phyloP scores from a whole-genome alignment of 83 land plant species.

The Thuja plicata region DNA sequence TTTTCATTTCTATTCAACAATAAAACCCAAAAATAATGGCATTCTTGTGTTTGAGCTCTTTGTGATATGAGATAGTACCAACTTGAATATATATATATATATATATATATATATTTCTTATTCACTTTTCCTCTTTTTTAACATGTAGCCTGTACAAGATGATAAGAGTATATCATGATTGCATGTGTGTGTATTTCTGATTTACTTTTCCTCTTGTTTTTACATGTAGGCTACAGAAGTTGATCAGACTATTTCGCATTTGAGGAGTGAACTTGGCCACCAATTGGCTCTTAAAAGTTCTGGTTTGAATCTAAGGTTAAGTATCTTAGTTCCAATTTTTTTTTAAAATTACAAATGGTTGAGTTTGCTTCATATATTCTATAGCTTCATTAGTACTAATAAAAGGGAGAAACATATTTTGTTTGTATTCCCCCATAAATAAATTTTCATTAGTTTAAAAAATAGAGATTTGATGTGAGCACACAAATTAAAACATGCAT shows the following conservation, averaged over 20 bases:
- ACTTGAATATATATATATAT: background rate
- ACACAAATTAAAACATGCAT: background rate
- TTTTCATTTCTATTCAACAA: background rate
- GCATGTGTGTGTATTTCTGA: too few species aligned
- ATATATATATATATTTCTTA: background rate
- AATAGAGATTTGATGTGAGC: background rate
- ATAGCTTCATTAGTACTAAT: background rate
- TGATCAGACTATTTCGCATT: conserved; percentile 35
- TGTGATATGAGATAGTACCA: background rate
- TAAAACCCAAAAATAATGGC: background rate
- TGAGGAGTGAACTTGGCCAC: conserved; percentile 69
- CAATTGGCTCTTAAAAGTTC: conserved; percentile 64
- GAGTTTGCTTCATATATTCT: background rate
- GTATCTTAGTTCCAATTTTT: background rate
- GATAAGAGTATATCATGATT: conserved; percentile 20
- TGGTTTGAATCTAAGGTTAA: conserved; percentile 25
- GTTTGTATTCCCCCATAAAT: background rate
- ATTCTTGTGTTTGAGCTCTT: background rate
- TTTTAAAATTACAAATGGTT: background rate
- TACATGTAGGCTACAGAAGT: conserved; percentile 49
- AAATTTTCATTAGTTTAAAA: background rate
- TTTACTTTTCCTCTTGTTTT: background rate
- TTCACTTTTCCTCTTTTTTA: background rate
- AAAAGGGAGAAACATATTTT: background rate
- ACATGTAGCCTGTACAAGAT: conserved; percentile 43